Percentiles rank a stretch among this genome's conserved stretches.
phyloP scores from a whole-genome alignment of 257 asterid species.

The Salvia rosmarinus region DNA sequence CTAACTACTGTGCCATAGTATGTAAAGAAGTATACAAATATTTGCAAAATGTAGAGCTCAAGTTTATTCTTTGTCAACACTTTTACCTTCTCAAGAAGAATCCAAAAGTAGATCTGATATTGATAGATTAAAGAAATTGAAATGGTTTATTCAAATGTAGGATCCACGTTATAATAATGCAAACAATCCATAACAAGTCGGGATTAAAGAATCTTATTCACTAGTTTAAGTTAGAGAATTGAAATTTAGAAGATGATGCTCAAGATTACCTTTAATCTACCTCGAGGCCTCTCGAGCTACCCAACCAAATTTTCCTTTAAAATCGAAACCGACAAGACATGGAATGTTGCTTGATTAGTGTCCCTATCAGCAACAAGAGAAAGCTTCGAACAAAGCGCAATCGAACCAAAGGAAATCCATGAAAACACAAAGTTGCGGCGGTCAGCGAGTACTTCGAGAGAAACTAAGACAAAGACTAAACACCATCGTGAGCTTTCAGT shows the following conservation, averaged over 20 bases:
- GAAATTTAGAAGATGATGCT: neutral
- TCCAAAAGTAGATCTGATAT: no score
- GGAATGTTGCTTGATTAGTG: conserved; percentile 81
- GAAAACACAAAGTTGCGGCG: conserved; percentile 3
- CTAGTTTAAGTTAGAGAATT: no score
- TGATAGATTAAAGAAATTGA: no score
- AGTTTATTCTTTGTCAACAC: no score
- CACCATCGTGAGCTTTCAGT: neutral
- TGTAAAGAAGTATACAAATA: no score
- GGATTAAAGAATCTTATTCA: no score
- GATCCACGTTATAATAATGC: no score
- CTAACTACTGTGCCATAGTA: no score
- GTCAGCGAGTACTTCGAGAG: neutral
- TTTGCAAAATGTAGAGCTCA: no score
- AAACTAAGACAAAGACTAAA: neutral
- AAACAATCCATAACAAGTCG: no score
- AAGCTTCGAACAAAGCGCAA: conserved; percentile 78
- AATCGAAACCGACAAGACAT: conserved; percentile 85
- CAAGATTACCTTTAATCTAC: conserved; percentile 26
- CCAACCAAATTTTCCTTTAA: conserved; percentile 88
- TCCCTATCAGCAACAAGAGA: conserved; percentile 88
- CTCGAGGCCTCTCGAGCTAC: conserved; percentile 81
- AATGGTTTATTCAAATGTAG: no score
- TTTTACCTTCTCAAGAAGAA: no score
- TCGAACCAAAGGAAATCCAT: neutral